These are phyloP conservation scores for Xylariaceae sp. DNA, from an alignment of 2,329 filamentous ascomycete genomes.

Conservation along the genomic window DNA sequence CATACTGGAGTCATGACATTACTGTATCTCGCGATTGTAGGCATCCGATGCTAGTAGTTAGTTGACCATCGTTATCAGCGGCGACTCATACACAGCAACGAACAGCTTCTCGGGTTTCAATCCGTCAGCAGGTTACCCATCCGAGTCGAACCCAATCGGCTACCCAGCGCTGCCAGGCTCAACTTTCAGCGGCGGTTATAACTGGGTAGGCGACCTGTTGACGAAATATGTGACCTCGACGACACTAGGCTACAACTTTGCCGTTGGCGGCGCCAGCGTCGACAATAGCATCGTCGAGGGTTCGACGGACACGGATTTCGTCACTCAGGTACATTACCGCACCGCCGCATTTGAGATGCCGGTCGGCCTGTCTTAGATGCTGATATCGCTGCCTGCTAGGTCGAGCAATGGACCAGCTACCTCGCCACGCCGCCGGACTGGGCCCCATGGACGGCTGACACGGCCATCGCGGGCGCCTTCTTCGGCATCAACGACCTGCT, in stretches of 20 bases:
- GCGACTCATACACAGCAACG: constrained; percentile 4
- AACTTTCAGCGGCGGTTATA: constrained; percentile 1
- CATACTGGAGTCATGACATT: no score
- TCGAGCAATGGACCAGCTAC: background rate
- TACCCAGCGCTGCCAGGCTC: constrained; percentile 2
- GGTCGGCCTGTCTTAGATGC: no score
- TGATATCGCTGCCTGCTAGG: no score
- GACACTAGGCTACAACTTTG: constrained; percentile 4
- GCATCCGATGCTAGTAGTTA: no score
- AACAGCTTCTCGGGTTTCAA: constrained; percentile 3
- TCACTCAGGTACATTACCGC: background rate
- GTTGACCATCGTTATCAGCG: background rate
- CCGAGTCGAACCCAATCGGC: constrained; percentile 5
- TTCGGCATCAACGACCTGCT: constrained; percentile 6
- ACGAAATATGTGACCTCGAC: background rate
- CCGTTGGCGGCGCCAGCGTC: constrained; percentile 3
- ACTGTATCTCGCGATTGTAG: no score
- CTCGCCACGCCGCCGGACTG: background rate
- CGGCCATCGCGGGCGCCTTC: constrained; percentile 1
- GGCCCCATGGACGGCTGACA: constrained; percentile 1
- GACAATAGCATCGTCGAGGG: constrained; percentile 4
- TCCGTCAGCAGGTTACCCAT: background rate
- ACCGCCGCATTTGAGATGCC: no score
- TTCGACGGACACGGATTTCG: constrained; percentile 2
- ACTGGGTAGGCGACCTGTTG: constrained; percentile 3